A percentile compares a stretch with the other conserved stretches of the same genome.
Conservation (phyloP, 2,329 filamentous ascomycete genomes). For the Cladobotryum mycophilum region DNA sequence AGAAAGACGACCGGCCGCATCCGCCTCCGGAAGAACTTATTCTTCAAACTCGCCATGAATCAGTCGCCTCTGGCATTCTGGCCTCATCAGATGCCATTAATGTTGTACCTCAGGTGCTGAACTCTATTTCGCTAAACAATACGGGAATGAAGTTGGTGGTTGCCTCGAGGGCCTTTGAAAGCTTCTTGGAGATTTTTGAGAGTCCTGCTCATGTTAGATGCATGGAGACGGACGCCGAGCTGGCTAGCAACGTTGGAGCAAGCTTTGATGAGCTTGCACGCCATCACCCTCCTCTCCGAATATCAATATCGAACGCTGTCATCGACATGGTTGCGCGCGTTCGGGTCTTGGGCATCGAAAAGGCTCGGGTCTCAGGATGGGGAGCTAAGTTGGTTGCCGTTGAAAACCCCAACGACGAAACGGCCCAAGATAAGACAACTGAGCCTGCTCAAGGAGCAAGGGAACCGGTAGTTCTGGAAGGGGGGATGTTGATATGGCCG, state of each 20-base stretch:
- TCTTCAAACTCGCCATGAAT: slow-evolving; percentile 34
- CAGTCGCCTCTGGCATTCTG: slow-evolving; percentile 66
- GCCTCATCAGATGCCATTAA: slow-evolving; percentile 84
- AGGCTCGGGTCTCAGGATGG: slow-evolving; percentile 62
- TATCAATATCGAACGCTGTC: slow-evolving; percentile 75
- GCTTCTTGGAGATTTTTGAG: slow-evolving; percentile 94
- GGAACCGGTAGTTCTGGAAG: slow-evolving; percentile 27
- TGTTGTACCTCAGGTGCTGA: slow-evolving; percentile 80
- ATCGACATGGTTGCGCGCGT: slow-evolving; percentile 84
- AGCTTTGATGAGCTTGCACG: slow-evolving; percentile 92
- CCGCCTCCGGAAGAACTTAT: slow-evolving; percentile 48
- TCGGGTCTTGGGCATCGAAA: slow-evolving; percentile 62
- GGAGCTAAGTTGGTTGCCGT: slow-evolving; percentile 72
- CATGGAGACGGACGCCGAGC: slow-evolving; percentile 64
- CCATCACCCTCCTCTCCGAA: slow-evolving; percentile 81
- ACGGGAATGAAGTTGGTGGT: slow-evolving; percentile 83
- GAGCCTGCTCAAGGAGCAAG: slow-evolving; percentile 30
- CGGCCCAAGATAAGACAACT: slow-evolving; percentile 11
- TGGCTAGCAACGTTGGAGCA: slow-evolving; percentile 68
- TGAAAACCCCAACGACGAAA: slow-evolving; percentile 50
- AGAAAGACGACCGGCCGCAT: slow-evolving; percentile 38
- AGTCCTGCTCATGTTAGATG: slow-evolving; percentile 82
- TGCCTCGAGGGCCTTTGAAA: slow-evolving; percentile 72
- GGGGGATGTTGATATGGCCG: slow-evolving; percentile 61
- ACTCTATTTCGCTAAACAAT: slow-evolving; percentile 88